Conservation (phyloP, 2,329 filamentous ascomycete species). For the Ophiocordyceps camponoti-floridani region DNA sequence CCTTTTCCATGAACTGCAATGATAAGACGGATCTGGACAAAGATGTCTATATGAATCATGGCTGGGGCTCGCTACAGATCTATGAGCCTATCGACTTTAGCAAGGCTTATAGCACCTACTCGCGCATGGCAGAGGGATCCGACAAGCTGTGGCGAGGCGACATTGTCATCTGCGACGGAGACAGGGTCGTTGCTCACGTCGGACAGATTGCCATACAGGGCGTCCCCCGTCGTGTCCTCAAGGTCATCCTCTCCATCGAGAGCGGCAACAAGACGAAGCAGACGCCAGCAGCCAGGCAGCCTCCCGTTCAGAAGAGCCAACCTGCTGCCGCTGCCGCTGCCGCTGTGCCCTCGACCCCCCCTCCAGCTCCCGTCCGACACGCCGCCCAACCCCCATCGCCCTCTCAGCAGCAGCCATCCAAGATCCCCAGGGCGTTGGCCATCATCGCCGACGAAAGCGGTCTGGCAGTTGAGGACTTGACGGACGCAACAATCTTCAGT, state of each 20-base stretch:
- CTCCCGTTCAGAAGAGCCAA: background rate
- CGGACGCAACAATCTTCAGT: conserved; percentile 1
- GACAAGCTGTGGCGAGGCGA: conserved; percentile 24
- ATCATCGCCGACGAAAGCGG: conserved; percentile 1
- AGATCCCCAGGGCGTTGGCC: background rate
- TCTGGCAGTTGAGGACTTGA: conserved; percentile 1
- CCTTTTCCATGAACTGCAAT: conserved; percentile 38
- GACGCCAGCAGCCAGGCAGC: background rate
- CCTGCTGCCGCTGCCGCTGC: background rate
- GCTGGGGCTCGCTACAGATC: conserved; percentile 34
- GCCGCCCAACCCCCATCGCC: background rate
- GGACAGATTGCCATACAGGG: conserved; percentile 13
- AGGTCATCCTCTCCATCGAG: conserved; percentile 1
- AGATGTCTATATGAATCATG: conserved; percentile 37
- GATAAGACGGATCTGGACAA: conserved; percentile 35
- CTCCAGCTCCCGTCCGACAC: background rate
- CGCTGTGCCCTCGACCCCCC: background rate
- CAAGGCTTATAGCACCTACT: conserved; percentile 36
- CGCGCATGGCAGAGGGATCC: conserved; percentile 29
- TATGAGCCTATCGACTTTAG: conserved; percentile 23
- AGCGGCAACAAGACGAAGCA: background rate
- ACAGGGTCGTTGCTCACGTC: conserved; percentile 25
- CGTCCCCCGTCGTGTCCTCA: conserved; percentile 1
- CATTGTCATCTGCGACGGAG: conserved; percentile 34
- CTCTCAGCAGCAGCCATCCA: background rate